Base-by-base conservation (phyloP, 164 flowering plant genomes). In the Vitis cinerea region DNA sequence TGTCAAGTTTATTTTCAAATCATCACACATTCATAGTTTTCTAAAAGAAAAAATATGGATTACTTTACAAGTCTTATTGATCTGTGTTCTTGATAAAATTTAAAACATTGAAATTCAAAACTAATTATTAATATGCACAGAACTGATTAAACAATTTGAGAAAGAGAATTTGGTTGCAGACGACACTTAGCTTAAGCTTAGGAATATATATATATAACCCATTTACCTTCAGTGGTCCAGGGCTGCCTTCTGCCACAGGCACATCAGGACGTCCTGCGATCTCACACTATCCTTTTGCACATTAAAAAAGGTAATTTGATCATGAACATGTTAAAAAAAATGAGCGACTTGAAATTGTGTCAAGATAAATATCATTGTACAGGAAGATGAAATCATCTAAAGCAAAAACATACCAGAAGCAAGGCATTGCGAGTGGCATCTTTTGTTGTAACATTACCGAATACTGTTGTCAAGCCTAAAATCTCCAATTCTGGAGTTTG, bases 281-380 rank as follows among this genome's bases (percentile, higher is more conserved):
- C 90, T 96, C 99, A 92, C 99, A 96, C 99, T 96, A 86, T 91
- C 88, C 89, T 93, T 91, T 90, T 82, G 75, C 81, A 90, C 65
- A 79, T 81, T 64, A 70, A 78, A 66, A 79, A 69, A 10, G 56
- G 62, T 67, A 76, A 78, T 63, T 37, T 54, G 87, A 84, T 87
- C 83, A 80, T 63, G 77, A 70, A 85, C 47, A 74, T 71, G 66
- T 64, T 64, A 29, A n/a, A 66, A 75, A 74, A 76, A 49, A 77
- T 10, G 14, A 11, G 27, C 69, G 27, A 44, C 10, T 50, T 17
- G 55, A 59, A 61, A 62, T 44, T 23, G 51, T 0, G 13, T 30
- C 6, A 63, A 59, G 9, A 47, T 1, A 64, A 52, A 16, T 4
- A 53, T 13, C 47, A 50, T 0, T 50, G 50, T 9, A 12, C 10